phyloP scores from a whole-genome alignment of 1,284 basidiomycete genomes.

The Microbotryum silenes-acaulis region DNA sequence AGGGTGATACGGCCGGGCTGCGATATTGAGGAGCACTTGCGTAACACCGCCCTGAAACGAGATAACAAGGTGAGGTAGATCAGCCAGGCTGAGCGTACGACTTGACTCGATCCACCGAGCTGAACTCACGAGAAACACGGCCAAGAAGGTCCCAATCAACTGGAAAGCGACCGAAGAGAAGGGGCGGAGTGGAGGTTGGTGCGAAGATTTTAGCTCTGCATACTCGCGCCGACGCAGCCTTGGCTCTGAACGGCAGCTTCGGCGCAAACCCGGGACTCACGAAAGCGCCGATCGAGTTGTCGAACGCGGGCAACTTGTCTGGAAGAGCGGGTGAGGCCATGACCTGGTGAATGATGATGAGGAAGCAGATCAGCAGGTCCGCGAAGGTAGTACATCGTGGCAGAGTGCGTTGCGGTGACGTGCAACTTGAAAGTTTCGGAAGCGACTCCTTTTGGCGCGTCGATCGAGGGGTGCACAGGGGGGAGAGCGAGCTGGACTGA shows the following conservation, averaged over 20 bases:
- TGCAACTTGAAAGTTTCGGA: too few relatives aligned
- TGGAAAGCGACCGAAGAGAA: background rate
- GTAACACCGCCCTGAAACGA: background rate
- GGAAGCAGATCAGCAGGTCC: too few relatives aligned
- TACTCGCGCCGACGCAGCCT: too few relatives aligned
- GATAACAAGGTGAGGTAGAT: background rate
- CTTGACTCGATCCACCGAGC: too few relatives aligned
- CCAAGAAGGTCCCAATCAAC: conserved; percentile 2
- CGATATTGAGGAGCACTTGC: background rate
- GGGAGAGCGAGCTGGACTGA: too few relatives aligned
- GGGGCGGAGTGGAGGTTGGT: background rate
- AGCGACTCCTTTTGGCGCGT: too few relatives aligned
- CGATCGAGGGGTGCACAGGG: too few relatives aligned
- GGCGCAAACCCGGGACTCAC: background rate
- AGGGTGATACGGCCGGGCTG: background rate
- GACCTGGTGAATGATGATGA: too few relatives aligned
- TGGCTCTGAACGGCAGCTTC: background rate
- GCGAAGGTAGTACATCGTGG: too few relatives aligned
- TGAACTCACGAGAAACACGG: background rate
- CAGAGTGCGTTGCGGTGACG: too few relatives aligned
- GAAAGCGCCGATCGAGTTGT: conserved; percentile 8
- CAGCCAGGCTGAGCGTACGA: too few relatives aligned
- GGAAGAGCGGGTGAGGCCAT: too few relatives aligned
- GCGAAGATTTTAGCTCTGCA: background rate
- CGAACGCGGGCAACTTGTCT: conserved; percentile 4